A percentile compares a stretch with the other conserved stretches of the same genome.
Evolutionary conservation across 768 basidiomycete species (phyloP).

Genomic region (Tulasnella sp.): DNA sequence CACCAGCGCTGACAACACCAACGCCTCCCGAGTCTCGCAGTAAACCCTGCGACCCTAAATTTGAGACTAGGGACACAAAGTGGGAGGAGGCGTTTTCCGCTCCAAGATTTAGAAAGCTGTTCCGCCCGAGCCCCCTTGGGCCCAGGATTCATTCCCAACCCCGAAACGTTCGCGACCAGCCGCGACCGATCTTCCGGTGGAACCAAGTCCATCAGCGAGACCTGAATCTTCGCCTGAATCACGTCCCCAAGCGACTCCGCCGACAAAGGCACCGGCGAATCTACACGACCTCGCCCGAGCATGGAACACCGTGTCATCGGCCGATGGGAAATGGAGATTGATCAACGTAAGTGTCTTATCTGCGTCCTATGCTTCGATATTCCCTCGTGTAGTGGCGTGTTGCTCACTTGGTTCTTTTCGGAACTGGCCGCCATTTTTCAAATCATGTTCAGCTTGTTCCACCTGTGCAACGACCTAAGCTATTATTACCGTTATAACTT

Average conservation of each 20-base stretch:
- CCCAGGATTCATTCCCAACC: background rate
- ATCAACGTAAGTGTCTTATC: slow-evolving; percentile 49
- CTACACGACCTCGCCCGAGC: slow-evolving; percentile 60
- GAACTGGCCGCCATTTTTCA: too few relatives aligned
- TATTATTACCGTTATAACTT: slow-evolving; percentile 70
- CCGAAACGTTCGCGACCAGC: background rate
- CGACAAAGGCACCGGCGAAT: slow-evolving; percentile 38
- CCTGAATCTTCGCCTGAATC: slow-evolving; percentile 1
- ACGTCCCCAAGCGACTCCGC: slow-evolving; percentile 24
- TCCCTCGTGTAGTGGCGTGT: background rate
- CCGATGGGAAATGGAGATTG: slow-evolving; percentile 53
- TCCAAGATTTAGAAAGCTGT: background rate
- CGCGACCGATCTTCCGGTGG: slow-evolving; percentile 11
- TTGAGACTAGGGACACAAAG: slow-evolving; percentile 39
- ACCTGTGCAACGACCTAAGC: slow-evolving; percentile 50
- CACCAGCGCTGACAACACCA: slow-evolving; percentile 4
- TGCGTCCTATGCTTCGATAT: background rate
- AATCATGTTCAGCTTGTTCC: slow-evolving; percentile 47
- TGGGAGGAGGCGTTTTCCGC: slow-evolving; percentile 25
- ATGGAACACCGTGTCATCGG: slow-evolving; percentile 48
- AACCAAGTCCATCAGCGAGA: slow-evolving; percentile 8
- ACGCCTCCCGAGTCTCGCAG: slow-evolving; percentile 16
- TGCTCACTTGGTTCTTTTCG: background rate
- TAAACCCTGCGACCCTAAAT: slow-evolving; percentile 27
- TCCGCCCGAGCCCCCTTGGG: slow-evolving; percentile 16